Evolutionary conservation across 2,329 filamentous ascomycete species (phyloP), one percentile per base, ranked within the genome.

Genomic region (Pestalotiopsis sp.): DNA sequence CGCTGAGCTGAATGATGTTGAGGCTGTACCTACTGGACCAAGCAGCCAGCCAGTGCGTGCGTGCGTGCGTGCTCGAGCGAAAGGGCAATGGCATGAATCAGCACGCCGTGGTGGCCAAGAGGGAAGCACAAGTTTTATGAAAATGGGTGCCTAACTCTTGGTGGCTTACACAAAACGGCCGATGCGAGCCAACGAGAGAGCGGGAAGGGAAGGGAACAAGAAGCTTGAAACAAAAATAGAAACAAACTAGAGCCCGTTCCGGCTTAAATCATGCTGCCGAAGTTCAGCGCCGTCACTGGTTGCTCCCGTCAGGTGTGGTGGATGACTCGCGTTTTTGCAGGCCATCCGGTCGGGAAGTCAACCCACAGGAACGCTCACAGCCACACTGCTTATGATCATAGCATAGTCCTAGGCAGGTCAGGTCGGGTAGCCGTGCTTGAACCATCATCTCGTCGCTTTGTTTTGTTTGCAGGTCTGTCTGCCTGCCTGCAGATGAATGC

Each of bases 161-260:
- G 13, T 17, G 14, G 25, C 59, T 38, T 36, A 38, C 59, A 36
- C 11, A 36, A 36, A 36, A 36, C 31, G 31, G 31, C 6, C 31
- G 31, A 36, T 36, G 31, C 31, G 31, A 36, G 31, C 31, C 31
- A 36, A 36, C 31, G 6, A 36, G 31, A 36, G 31, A 36, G 31
- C 31, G 31, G 31, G 31, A 36, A 36, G 27, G 27, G 61, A 49
- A 64, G 49, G 61, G 41, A 27, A 31, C 61, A 45, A 64, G 41
- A 64, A 64, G 61, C 61, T 64, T 64, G 61, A 64, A 64, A 64
- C 61, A 45, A 52, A 64, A 64, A 64, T 64, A 64, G 61, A 64
- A 64, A 64, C 61, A 64, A 17, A 64, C 61, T 52, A 64, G 20
- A 20, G 9, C 57, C 39, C 20, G 27, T 62, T 39, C 17, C 17